Evolutionary conservation across 352 stramenopile species (phyloP).

Genomic region (Aphanomyces euteiches): DNA sequence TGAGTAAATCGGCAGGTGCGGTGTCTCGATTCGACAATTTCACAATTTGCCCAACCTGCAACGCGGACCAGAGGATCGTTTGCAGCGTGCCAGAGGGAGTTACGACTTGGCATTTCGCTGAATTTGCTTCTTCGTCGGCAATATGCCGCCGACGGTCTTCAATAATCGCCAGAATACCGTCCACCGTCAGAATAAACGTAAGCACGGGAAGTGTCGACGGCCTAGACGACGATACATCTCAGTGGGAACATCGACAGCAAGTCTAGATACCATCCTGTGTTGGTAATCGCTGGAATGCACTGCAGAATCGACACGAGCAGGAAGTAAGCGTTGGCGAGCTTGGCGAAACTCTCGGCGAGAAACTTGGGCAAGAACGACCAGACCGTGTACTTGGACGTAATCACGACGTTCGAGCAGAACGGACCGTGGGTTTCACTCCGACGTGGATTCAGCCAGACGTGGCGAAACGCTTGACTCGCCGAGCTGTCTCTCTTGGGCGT

Average conservation of each 20-base stretch:
- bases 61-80: conserved; percentile 60
- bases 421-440: background rate
- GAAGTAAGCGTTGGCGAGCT: conserved; percentile 94
- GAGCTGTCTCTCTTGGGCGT: background rate
- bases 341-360: conserved; percentile 88
- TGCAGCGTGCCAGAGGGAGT: conserved; percentile 45
- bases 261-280: conserved; percentile 60
- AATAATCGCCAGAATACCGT: conserved; percentile 78
- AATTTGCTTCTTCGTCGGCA: conserved; percentile 84
- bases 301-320: conserved; percentile 89
- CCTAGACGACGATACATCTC: conserved; percentile 67
- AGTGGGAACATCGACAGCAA: conserved; percentile 63
- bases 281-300: conserved; percentile 87
- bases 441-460: conserved; percentile 7
- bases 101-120: conserved; percentile 56
- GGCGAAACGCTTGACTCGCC: conserved; percentile 8
- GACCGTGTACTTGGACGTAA: conserved; percentile 88
- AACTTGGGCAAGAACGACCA: conserved; percentile 89
- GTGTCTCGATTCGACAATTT: conserved; percentile 77
- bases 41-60: conserved; percentile 78
- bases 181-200: conserved; percentile 88
- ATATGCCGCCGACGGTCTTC: conserved; percentile 77
- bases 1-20: conserved; percentile 78
- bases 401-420: conserved; percentile 46
- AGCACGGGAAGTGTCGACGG: conserved; percentile 85